Evolutionary conservation across 73 alveolate species (phyloP).

Genomic region (Tetrahymena thermophila): DNA sequence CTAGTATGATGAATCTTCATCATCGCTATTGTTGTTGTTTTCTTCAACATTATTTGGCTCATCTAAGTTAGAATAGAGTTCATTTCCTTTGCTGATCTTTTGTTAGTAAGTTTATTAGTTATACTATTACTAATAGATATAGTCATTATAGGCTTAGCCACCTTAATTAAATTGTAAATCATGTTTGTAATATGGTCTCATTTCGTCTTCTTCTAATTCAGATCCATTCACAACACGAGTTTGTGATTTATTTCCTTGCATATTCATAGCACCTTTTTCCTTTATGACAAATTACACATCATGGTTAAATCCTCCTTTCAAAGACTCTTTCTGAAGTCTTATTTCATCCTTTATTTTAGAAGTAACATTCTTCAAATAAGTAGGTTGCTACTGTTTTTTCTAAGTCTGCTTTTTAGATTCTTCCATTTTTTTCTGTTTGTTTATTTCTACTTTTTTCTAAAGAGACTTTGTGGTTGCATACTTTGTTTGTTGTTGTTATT

Average conservation of each 20-base stretch:
- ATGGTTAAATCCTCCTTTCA: neutral
- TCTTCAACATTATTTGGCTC: neutral
- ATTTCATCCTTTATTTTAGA: neutral
- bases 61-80: neutral
- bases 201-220: neutral
- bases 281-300: neutral
- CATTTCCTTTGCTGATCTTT: neutral
- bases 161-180: neutral
- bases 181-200: neutral
- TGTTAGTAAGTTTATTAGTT: neutral
- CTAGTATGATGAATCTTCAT: neutral
- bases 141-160: neutral
- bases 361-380: neutral
- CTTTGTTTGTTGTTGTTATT: neutral
- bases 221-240: neutral
- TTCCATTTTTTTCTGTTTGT: neutral
- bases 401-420: neutral
- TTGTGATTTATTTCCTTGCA: neutral
- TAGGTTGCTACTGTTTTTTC: neutral
- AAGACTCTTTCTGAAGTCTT: neutral
- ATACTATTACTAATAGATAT: neutral
- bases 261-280: neutral
- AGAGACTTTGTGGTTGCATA: neutral
- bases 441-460: neutral
- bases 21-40: neutral